Conservation (phyloP, 768 basidiomycete genomes). For the Pleurotus pulmonarius region DNA sequence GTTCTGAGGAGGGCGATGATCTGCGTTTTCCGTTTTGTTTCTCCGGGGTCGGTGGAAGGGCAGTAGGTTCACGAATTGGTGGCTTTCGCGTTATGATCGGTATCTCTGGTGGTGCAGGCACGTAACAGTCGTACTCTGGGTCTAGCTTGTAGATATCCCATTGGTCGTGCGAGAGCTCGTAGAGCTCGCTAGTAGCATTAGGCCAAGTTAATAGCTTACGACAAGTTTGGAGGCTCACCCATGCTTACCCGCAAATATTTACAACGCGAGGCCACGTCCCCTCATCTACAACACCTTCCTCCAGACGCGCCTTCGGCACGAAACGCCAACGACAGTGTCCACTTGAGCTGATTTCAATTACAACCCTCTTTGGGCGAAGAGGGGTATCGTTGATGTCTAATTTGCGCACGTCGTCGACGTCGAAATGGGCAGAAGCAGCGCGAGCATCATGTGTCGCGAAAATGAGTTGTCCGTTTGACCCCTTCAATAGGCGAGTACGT, state of each 20-base stretch:
- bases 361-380: conserved; percentile 64
- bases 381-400: conserved; percentile 43
- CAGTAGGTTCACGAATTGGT: conserved; percentile 1
- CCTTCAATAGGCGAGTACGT: conserved; percentile 55
- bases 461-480: conserved; percentile 52
- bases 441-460: conserved; percentile 77
- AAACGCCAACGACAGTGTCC: conserved; percentile 68
- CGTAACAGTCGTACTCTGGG: conserved; percentile 64
- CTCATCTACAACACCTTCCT: conserved; percentile 58
- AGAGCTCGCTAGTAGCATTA: conserved; percentile 33
- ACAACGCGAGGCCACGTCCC: conserved; percentile 68
- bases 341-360: conserved; percentile 61
- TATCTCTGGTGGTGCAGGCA: conserved; percentile 38
- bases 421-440: conserved; percentile 44
- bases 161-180: conserved; percentile 65
- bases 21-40: conserved; percentile 3
- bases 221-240: not conserved
- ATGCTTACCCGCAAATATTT: conserved; percentile 64
- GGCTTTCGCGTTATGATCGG: conserved; percentile 26
- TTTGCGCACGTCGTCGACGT: conserved; percentile 32
- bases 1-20: conserved; percentile 19
- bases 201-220: conserved; percentile 10
- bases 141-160: conserved; percentile 88
- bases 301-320: conserved; percentile 64
- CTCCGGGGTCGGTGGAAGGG: conserved; percentile 1